These are phyloP conservation scores for Annulohypoxylon maeteangense DNA, from an alignment of 495 filamentous ascomycete genomes.

Conservation along the genomic window DNA sequence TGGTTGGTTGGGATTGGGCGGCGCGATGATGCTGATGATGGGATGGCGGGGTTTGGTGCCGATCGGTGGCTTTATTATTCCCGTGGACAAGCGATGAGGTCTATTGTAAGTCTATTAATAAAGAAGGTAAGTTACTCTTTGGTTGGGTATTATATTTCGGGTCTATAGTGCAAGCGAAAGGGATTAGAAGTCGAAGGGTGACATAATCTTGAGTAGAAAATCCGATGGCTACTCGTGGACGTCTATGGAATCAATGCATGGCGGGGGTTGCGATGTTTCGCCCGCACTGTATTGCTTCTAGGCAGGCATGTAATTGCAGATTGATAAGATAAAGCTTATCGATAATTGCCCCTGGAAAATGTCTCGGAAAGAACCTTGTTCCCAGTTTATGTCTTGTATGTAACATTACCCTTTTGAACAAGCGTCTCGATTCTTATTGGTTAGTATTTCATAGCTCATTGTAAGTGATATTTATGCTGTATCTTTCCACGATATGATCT, in stretches of 20 bases:
- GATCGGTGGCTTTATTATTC: slow-evolving; percentile 13
- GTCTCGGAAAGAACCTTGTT: neutral
- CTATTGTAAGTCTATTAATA: neutral
- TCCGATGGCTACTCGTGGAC: slow-evolving; percentile 1
- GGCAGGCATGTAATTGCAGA: neutral
- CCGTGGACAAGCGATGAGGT: neutral
- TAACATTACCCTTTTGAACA: neutral
- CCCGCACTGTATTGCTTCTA: neutral
- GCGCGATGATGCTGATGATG: neutral
- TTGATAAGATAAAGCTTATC: slow-evolving; percentile 7
- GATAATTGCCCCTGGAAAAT: neutral
- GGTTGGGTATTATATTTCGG: neutral
- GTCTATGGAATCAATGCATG: slow-evolving; percentile 1
- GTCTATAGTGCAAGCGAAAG: neutral
- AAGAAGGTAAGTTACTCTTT: neutral
- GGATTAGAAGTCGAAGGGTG: neutral
- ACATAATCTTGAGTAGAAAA: neutral
- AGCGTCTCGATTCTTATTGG: neutral
- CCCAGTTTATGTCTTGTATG: neutral
- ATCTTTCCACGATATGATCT: too few species aligned
- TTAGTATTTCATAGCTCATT: neutral
- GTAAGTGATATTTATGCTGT: too few species aligned
- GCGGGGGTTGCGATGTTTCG: neutral
- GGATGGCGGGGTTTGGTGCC: slow-evolving; percentile 16
- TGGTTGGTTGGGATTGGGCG: neutral